A percentile compares a stretch with the other conserved stretches of the same genome.
Conservation (phyloP, 208 protist genomes). For the Trypanosoma platydactyli region DNA sequence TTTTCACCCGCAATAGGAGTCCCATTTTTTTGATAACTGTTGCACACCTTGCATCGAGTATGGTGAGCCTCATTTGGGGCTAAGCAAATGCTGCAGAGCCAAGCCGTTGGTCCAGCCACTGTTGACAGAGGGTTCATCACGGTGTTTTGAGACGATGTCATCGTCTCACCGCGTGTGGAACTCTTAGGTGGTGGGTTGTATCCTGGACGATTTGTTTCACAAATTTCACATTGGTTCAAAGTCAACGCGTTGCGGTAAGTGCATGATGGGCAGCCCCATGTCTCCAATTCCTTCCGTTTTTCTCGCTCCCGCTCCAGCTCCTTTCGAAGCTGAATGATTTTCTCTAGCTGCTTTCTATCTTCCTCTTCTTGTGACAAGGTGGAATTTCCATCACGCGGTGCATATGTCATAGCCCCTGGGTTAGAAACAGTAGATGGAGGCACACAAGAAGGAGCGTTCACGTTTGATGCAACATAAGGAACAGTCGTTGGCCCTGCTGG, state of each 20-base stretch:
- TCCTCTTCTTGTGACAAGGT: conserved; percentile 59
- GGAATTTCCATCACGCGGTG: background rate
- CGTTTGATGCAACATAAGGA: background rate
- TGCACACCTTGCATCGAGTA: conserved; percentile 60
- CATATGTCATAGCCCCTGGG: conserved; percentile 5
- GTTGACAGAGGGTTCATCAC: background rate
- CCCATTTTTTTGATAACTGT: conserved; percentile 45
- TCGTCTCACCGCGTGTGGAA: background rate
- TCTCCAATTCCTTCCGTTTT: conserved; percentile 62
- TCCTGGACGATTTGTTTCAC: conserved; percentile 49
- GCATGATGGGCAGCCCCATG: conserved; percentile 74
- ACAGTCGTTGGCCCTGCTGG: background rate
- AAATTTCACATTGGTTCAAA: conserved; percentile 65
- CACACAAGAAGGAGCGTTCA: background rate
- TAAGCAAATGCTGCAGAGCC: conserved; percentile 68
- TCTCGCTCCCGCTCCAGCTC: conserved; percentile 75
- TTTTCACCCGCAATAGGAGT: conserved; percentile 26
- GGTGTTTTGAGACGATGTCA: conserved; percentile 2
- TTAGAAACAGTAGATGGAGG: conserved; percentile 1
- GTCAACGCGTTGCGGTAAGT: conserved; percentile 73
- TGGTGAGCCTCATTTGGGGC: conserved; percentile 52
- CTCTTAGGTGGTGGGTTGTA: conserved; percentile 29
- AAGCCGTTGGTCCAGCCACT: conserved; percentile 38
- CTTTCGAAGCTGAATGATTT: conserved; percentile 78
- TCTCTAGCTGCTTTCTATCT: conserved; percentile 73